A percentile compares a stretch with the other conserved stretches of the same genome.
phyloP scores from a whole-genome alignment of 176 grass and related monocot species.

The Cenchrus purpureus region DNA sequence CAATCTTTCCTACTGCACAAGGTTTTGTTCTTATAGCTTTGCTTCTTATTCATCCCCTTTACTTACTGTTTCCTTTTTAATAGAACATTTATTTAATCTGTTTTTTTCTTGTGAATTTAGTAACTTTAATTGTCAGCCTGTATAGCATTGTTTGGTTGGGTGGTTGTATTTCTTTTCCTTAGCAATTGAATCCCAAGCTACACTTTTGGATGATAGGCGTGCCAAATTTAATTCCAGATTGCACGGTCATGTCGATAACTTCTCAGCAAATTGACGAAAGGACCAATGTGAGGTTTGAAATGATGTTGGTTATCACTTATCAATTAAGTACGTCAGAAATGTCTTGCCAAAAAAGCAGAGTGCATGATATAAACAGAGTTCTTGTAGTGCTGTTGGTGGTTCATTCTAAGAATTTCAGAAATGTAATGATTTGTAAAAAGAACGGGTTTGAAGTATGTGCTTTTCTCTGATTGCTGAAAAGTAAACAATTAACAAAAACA shows the following conservation, averaged over 20 bases:
- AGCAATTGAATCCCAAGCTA: not conserved
- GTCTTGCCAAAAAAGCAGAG: too few species aligned
- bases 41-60: not conserved
- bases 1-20: conserved; percentile 94
- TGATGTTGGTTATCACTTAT: not conserved
- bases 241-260: not conserved
- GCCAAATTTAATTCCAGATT: not conserved
- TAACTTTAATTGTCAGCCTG: not conserved
- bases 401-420: not conserved
- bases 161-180: conserved; percentile 8
- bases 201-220: not conserved
- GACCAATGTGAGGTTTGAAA: not conserved
- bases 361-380: not conserved
- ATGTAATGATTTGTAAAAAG: not conserved
- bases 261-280: not conserved
- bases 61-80: not conserved
- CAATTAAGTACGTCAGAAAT: not conserved
- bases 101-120: not conserved
- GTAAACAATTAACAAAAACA: not conserved
- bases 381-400: not conserved
- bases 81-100: not conserved
- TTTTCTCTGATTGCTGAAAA: not conserved
- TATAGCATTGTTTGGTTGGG: not conserved
- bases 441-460: not conserved
- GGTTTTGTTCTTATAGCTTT: conserved; percentile 35